A percentile compares a stretch with the other conserved stretches of the same genome.
Conservation (phyloP, 2,329 filamentous ascomycete genomes). For the Colletotrichum zoysiae region DNA sequence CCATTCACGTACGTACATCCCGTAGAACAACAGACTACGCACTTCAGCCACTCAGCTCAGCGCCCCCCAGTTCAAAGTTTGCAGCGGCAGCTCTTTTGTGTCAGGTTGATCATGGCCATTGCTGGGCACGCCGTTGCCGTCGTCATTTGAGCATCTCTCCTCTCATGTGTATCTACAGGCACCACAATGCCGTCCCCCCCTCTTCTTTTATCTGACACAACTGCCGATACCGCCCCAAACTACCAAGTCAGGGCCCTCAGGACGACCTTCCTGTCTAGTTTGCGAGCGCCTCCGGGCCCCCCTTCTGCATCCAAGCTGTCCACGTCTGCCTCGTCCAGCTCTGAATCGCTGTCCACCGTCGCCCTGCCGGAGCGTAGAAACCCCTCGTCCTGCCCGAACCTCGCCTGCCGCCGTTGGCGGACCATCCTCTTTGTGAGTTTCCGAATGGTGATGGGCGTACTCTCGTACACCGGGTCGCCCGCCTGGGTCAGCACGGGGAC, state of each 20-base stretch:
- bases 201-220: not conserved
- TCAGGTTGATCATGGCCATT: too few relatives aligned
- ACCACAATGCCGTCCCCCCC: not conserved
- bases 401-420: conserved; percentile 18
- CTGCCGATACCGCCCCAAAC: not conserved
- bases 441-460: conserved; percentile 17
- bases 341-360: not conserved
- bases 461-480: conserved; percentile 27
- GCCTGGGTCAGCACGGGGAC: conserved; percentile 23
- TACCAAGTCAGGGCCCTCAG: conserved; percentile 24
- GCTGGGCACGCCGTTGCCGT: not conserved
- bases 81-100: not conserved
- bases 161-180: not conserved
- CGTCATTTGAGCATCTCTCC: not conserved
- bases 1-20: not conserved
- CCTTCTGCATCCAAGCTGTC: not conserved
- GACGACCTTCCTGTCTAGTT: conserved; percentile 3
- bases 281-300: not conserved
- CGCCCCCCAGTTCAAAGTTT: not conserved
- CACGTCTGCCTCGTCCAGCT: not conserved
- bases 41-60: too few relatives aligned
- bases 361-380: not conserved
- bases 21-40: not conserved
- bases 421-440: conserved; percentile 22
- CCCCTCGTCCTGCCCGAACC: conserved; percentile 23